Evolutionary conservation across 257 asterid genomes (phyloP), one percentile per base, ranked within the genome.

Genomic region (Dorcoceras hygrometricum): DNA sequence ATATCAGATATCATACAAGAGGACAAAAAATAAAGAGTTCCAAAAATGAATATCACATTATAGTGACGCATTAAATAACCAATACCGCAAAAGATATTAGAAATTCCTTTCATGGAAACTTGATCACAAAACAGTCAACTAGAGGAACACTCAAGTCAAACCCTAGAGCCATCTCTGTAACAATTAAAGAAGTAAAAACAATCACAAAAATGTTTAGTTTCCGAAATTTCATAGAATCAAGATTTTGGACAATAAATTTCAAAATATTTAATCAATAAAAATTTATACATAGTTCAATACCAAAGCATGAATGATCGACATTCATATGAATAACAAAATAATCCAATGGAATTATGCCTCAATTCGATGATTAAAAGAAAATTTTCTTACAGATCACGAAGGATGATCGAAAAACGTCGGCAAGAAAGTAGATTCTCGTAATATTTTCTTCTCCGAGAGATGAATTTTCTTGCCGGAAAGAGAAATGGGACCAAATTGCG

Each of bases 391-490:
- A 72, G 71, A 71, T 71, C 57, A 64, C 23, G 48, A 50, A 71
- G 54, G 66, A 66, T 43, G 70, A 79, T 72, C 62, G 65, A 76
- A 75, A 75, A 73, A 73, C 61, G 61, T 60, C 68, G 69, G 73
- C 73, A 59, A 70, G 69, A 39, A 55, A 69, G 74, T 62, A 72
- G 72, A 72, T 65, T 69, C 79, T 66, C 64, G 19, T 50, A 68
- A 66, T 36, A 8, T 55, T 61, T 50, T 62, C 67, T 71, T 64
- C 59, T 25, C 32, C 34, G 67, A 36, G 71, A 46, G 70, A 29
- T 27, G 68, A 56, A 32, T 32, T 63, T 57, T 75, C 67, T 75
- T 75, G 83, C 76, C 79, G 86, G 83, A 69, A 73, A 68, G 65
- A 34, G 25, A 61, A 67, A 71, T 56, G 72, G 59, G 53, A 63